Conservation (phyloP, 192 early-diverging fungal genomes). For the Coemansia sp. region DNA sequence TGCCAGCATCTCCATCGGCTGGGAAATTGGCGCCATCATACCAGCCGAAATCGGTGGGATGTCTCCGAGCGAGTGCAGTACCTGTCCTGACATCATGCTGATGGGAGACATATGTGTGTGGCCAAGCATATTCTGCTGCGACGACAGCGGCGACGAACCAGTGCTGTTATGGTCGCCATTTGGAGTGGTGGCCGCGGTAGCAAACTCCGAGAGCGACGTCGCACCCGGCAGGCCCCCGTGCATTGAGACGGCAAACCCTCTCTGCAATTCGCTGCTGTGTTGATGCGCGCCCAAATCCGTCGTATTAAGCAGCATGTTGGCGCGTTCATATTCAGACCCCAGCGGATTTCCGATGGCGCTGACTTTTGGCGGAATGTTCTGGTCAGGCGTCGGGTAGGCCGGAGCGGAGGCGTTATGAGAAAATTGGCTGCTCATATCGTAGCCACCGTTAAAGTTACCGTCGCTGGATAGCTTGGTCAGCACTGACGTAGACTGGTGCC, state of each 20-base stretch:
- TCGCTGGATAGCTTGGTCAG: conserved; percentile 3
- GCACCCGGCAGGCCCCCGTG: conserved; percentile 7
- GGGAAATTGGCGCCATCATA: conserved; percentile 14
- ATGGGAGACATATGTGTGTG: conserved; percentile 13
- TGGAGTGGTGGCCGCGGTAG: conserved; percentile 14
- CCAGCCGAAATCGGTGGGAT: conserved; percentile 8
- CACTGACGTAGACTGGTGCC: background rate
- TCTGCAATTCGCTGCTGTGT: background rate
- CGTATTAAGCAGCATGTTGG: conserved; percentile 13
- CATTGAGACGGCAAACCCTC: conserved; percentile 1
- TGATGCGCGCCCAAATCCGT: conserved; percentile 2
- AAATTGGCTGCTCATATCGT: conserved; percentile 5
- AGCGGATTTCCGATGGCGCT: conserved; percentile 22
- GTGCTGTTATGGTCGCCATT: conserved; percentile 10
- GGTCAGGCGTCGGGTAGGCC: conserved; percentile 21
- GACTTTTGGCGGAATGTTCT: conserved; percentile 23
- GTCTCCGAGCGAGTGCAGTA: conserved; percentile 6
- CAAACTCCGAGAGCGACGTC: conserved; percentile 16
- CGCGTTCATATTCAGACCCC: conserved; percentile 7
- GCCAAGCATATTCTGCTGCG: conserved; percentile 8
- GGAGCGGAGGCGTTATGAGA: conserved; percentile 4
- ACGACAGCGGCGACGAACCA: conserved; percentile 26
- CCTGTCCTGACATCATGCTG: conserved; percentile 6
- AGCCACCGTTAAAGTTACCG: background rate
- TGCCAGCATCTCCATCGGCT: conserved; percentile 8